These are phyloP conservation scores for Monosporascus sp. DNA, from an alignment of 2,329 filamentous ascomycete genomes.

Conservation along the genomic window DNA sequence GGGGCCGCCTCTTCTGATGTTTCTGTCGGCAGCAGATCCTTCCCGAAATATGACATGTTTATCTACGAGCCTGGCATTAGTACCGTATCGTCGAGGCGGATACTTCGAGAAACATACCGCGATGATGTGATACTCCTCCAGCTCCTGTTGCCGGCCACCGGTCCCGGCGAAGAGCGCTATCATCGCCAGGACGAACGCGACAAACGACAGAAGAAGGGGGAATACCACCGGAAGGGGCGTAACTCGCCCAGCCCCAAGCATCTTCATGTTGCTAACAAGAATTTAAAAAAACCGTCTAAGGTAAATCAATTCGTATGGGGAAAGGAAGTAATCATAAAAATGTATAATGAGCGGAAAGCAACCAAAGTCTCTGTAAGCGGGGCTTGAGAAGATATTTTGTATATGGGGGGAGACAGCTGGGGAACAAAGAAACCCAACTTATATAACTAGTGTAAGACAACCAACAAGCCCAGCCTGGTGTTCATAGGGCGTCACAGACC, in stretches of 20 bases:
- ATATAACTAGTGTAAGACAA: neutral
- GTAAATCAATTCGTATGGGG: neutral
- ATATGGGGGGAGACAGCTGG: too few species aligned
- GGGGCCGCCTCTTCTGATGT: constrained; percentile 16
- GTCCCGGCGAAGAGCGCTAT: constrained; percentile 34
- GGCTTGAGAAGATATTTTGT: neutral
- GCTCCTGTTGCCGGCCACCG: constrained; percentile 27
- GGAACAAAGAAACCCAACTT: neutral
- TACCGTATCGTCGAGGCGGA: neutral
- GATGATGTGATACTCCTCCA: constrained; percentile 35
- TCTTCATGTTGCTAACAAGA: constrained; percentile 1
- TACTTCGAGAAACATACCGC: constrained; percentile 24
- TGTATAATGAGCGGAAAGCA: neutral
- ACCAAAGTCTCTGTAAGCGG: neutral
- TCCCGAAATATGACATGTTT: constrained; percentile 37
- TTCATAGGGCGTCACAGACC: neutral
- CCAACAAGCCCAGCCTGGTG: neutral
- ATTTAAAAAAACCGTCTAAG: neutral
- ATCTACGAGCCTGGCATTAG: constrained; percentile 23
- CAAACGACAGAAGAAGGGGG: constrained; percentile 28
- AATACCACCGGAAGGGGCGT: constrained; percentile 19
- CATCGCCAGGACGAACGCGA: constrained; percentile 31
- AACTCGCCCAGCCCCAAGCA: constrained; percentile 8
- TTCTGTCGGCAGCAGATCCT: constrained; percentile 29
- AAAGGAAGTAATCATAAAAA: neutral